phyloP scores from a whole-genome alignment of 2,329 filamentous ascomycete species.

The Blastomyces silverae region DNA sequence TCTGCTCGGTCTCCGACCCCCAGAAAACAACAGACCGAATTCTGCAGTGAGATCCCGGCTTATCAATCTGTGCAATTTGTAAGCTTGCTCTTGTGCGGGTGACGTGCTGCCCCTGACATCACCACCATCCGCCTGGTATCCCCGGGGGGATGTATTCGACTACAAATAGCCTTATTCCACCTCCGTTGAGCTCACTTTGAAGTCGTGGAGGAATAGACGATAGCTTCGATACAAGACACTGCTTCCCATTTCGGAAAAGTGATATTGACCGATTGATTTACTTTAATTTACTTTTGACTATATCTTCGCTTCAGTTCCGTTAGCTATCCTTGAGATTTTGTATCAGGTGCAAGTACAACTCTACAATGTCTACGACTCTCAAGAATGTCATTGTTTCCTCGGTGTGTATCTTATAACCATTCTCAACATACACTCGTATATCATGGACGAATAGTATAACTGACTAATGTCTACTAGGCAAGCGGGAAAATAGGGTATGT shows the following conservation, averaged over 20 bases:
- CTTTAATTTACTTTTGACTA: neutral
- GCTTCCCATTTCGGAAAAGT: neutral
- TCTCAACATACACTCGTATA: neutral
- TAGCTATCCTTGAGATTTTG: too few relatives aligned
- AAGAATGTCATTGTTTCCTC: constrained; percentile 16
- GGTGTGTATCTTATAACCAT: constrained; percentile 10
- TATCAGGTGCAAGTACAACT: neutral
- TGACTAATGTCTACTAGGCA: constrained; percentile 6
- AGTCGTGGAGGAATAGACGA: neutral
- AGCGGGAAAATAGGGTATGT: constrained; percentile 14
- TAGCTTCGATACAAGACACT: neutral
- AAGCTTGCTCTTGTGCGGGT: neutral
- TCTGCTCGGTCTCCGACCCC: neutral
- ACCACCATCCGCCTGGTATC: neutral
- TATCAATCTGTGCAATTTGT: neutral
- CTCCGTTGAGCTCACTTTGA: neutral
- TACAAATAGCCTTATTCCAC: neutral
- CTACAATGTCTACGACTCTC: constrained; percentile 10
- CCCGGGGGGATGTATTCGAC: neutral
- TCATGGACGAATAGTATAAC: neutral
- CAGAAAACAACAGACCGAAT: neutral
- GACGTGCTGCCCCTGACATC: neutral
- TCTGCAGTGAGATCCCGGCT: too few relatives aligned
- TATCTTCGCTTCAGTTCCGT: neutral
- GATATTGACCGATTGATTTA: neutral